Evolutionary conservation across 1,284 basidiomycete species (phyloP).

Genomic region (Xanthoconium separans): DNA sequence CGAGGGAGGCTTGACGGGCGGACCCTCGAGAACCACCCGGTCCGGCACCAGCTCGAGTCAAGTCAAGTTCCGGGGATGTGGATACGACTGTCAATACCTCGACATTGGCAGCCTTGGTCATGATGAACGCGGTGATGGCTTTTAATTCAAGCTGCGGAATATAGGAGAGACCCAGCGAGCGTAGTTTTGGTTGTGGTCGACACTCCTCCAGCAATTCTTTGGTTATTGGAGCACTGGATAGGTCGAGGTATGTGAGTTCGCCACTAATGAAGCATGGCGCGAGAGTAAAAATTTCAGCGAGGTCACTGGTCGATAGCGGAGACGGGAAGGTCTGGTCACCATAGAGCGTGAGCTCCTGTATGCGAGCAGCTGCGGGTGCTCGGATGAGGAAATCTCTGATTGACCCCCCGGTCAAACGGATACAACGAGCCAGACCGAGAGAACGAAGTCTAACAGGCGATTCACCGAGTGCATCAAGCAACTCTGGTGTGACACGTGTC

Average conservation of each 20-base stretch:
- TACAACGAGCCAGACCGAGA: conserved; percentile 88
- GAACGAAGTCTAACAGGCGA: conserved; percentile 73
- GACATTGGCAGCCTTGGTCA: conserved; percentile 68
- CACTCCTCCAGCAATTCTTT: conserved; percentile 60
- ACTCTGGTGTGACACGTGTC: conserved; percentile 78
- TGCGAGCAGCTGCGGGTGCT: conserved; percentile 60
- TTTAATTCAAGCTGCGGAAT: conserved; percentile 73
- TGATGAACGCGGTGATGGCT: conserved; percentile 70
- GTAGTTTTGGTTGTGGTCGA: conserved; percentile 71
- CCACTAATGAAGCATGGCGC: conserved; percentile 86
- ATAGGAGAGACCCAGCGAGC: conserved; percentile 87
- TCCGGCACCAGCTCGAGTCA: conserved; percentile 39
- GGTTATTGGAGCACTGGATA: conserved; percentile 82
- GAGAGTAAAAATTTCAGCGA: conserved; percentile 64
- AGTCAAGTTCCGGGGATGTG: conserved; percentile 75
- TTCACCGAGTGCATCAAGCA: conserved; percentile 68
- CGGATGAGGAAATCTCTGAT: conserved; percentile 76
- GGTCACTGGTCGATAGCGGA: conserved; percentile 70
- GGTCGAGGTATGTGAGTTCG: conserved; percentile 82
- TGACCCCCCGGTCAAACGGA: conserved; percentile 76
- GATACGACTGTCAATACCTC: conserved; percentile 85
- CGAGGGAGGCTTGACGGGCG: conserved; percentile 57
- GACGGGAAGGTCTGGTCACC: conserved; percentile 86
- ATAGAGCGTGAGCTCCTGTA: conserved; percentile 85
- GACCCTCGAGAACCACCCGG: conserved; percentile 37